These are phyloP conservation scores for Xanthoconium purpureum DNA, from an alignment of 768 basidiomycete genomes.

Conservation along the genomic window DNA sequence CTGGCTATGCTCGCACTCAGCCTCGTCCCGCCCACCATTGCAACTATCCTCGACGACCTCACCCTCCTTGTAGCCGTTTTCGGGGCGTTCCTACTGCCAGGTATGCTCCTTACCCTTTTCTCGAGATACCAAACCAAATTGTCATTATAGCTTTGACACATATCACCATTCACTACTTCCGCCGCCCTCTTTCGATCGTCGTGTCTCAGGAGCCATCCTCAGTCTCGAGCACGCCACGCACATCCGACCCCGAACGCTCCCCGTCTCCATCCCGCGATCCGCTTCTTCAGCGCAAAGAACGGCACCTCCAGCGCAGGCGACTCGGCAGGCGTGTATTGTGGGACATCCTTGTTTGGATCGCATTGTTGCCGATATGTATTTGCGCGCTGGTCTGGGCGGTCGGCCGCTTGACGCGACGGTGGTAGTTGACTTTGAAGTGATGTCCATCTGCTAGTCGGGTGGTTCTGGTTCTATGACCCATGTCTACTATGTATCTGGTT, in stretches of 20 bases:
- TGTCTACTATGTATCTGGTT: not conserved
- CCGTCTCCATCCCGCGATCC: slow-evolving; percentile 50
- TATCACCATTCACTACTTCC: slow-evolving; percentile 80
- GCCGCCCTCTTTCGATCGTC: slow-evolving; percentile 79
- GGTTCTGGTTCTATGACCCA: not conserved
- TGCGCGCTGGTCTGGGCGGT: slow-evolving; percentile 56
- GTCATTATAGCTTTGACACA: slow-evolving; percentile 59
- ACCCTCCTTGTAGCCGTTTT: slow-evolving; percentile 50
- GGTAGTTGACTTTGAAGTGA: slow-evolving; percentile 38
- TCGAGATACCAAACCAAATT: not conserved
- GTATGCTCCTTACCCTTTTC: slow-evolving; percentile 29
- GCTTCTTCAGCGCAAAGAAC: slow-evolving; percentile 83
- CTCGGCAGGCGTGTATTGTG: slow-evolving; percentile 71
- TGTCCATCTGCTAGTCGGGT: slow-evolving; percentile 7
- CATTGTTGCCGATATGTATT: slow-evolving; percentile 59
- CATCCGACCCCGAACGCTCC: slow-evolving; percentile 16
- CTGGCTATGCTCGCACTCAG: slow-evolving; percentile 43
- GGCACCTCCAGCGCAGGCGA: slow-evolving; percentile 72
- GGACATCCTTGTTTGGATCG: slow-evolving; percentile 81
- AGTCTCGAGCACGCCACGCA: slow-evolving; percentile 17
- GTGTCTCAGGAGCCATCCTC: slow-evolving; percentile 49
- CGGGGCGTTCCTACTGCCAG: slow-evolving; percentile 63
- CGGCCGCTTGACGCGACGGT: slow-evolving; percentile 49
- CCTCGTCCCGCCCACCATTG: slow-evolving; percentile 40
- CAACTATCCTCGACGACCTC: slow-evolving; percentile 43